Conservation (phyloP, 2,329 filamentous ascomycete genomes). For the Pseudogymnoascus sp. region DNA sequence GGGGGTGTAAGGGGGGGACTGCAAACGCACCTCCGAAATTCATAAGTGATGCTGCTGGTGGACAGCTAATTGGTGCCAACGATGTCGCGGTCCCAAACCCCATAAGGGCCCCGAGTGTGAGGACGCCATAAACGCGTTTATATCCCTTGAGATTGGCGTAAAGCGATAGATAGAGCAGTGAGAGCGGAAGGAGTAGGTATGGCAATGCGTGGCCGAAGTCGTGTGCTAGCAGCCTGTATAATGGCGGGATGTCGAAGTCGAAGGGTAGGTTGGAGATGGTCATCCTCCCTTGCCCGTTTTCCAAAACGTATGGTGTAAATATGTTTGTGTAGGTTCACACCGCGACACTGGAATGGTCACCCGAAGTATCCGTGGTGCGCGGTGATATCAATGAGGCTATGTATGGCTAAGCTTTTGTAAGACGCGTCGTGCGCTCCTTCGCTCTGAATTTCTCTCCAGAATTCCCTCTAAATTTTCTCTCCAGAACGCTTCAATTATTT, state of each 20-base stretch:
- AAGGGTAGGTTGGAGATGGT: constrained; percentile 15
- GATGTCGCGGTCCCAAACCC: constrained; percentile 25
- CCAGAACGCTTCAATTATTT: neutral
- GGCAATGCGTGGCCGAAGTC: constrained; percentile 23
- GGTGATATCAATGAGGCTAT: neutral
- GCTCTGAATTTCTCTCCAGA: neutral
- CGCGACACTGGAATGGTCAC: neutral
- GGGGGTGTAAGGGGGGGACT: neutral
- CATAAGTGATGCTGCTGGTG: constrained; percentile 27
- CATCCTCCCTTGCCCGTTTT: neutral
- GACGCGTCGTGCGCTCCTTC: neutral
- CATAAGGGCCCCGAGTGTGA: constrained; percentile 22
- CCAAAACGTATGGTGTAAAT: neutral
- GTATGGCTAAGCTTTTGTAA: neutral
- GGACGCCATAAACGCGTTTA: constrained; percentile 19
- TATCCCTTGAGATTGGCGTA: constrained; percentile 25
- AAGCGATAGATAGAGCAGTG: constrained; percentile 28
- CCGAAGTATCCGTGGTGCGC: neutral
- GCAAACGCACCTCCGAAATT: constrained; percentile 29
- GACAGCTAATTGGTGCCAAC: constrained; percentile 28
- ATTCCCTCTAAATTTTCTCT: neutral
- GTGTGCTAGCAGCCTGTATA: constrained; percentile 21
- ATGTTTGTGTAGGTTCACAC: neutral
- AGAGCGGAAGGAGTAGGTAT: constrained; percentile 25
- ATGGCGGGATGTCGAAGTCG: constrained; percentile 19